Percentiles rank a stretch among this genome's conserved stretches.
These are phyloP conservation scores for Calonectria pteridis DNA, from an alignment of 2,329 filamentous ascomycete genomes.

Conservation along the genomic window DNA sequence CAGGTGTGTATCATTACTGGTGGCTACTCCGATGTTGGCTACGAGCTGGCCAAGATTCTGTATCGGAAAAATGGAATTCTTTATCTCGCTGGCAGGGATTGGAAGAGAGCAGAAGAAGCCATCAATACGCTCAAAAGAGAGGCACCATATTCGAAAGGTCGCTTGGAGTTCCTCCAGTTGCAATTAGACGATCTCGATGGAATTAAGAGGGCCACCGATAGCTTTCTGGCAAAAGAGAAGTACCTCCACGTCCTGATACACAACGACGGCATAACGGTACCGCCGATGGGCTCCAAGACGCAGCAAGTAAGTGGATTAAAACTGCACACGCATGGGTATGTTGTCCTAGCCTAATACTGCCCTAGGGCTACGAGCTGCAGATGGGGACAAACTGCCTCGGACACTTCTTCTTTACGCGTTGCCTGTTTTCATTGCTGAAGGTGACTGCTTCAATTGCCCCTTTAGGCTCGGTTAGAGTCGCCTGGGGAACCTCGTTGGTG, in stretches of 20 bases:
- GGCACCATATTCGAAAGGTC: not conserved
- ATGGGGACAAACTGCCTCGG: not conserved
- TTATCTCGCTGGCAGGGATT: constrained; percentile 62
- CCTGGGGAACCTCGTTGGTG: not conserved
- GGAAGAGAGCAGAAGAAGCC: constrained; percentile 54
- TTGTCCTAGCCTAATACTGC: not conserved
- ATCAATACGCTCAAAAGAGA: constrained; percentile 44
- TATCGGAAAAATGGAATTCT: constrained; percentile 65
- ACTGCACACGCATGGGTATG: not conserved
- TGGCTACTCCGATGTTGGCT: constrained; percentile 57
- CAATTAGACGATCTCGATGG: not conserved
- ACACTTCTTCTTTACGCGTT: not conserved
- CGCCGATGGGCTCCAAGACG: not conserved
- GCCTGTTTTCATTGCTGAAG: not conserved
- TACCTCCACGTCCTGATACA: not conserved
- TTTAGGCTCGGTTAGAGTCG: not conserved
- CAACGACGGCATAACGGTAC: not conserved
- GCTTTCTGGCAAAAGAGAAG: not conserved
- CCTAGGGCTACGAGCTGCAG: not conserved
- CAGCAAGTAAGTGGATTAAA: not conserved
- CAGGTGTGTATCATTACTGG: constrained; percentile 62
- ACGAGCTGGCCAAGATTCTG: constrained; percentile 63
- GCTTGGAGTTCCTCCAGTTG: not conserved
- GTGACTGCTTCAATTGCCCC: not conserved
- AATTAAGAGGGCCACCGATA: not conserved